Conservation (phyloP, 768 basidiomycete species). For the Crepidotus variabilis region DNA sequence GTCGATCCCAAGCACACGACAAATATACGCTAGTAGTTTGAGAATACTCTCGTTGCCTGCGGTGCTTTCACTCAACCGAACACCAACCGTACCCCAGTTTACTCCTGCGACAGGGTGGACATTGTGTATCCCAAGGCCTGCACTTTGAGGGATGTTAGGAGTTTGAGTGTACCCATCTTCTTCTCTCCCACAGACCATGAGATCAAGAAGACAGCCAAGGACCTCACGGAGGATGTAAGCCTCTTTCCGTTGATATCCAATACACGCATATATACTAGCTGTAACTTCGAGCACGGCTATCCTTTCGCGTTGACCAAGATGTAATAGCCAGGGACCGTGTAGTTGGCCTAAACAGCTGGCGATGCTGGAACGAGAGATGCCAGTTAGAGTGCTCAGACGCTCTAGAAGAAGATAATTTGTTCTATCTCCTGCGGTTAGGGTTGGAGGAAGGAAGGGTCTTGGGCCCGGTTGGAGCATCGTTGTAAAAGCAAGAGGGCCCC, state of each 20-base stretch:
- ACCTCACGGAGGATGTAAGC: constrained; percentile 83
- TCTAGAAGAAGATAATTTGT: constrained; percentile 53
- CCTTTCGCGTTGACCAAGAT: constrained; percentile 74
- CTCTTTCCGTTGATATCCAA: constrained; percentile 88
- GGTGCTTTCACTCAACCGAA: constrained; percentile 68
- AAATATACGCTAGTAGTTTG: constrained; percentile 66
- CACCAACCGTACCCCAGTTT: constrained; percentile 56
- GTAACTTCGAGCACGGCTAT: constrained; percentile 66
- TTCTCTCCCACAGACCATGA: constrained; percentile 81
- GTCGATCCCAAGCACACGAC: constrained; percentile 78
- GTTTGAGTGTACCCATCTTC: constrained; percentile 54
- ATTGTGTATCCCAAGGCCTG: constrained; percentile 48
- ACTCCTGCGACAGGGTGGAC: constrained; percentile 28
- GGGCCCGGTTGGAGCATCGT: constrained; percentile 68
- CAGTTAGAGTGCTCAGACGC: constrained; percentile 63
- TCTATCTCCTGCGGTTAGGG: constrained; percentile 41
- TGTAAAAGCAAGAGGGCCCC: constrained; percentile 75
- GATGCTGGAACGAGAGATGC: constrained; percentile 67
- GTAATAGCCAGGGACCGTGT: constrained; percentile 85
- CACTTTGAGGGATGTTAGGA: constrained; percentile 33
- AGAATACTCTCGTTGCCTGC: constrained; percentile 85
- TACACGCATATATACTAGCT: constrained; percentile 70
- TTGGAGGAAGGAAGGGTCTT: constrained; percentile 56
- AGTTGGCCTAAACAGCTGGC: constrained; percentile 62
- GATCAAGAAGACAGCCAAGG: constrained; percentile 78